Percentiles rank a stretch among this genome's conserved stretches.
phyloP scores from a whole-genome alignment of 768 basidiomycete species.

The Tricholomella constricta region DNA sequence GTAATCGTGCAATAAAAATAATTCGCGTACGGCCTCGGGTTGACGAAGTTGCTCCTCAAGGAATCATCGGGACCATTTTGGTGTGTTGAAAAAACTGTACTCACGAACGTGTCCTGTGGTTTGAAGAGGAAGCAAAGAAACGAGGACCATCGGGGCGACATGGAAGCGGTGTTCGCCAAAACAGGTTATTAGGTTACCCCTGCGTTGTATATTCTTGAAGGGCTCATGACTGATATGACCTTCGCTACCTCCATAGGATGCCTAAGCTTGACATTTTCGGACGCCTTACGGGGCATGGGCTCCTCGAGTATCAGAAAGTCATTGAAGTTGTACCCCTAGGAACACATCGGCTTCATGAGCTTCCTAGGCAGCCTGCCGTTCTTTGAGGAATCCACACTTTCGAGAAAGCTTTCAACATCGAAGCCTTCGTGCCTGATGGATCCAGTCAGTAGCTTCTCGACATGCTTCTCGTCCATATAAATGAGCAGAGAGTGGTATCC shows the following conservation, averaged over 20 bases:
- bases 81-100: background rate
- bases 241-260: background rate
- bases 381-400: conserved; percentile 6
- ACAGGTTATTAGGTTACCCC: background rate
- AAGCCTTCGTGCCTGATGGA: conserved; percentile 3
- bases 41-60: background rate
- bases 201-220: background rate
- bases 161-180: background rate
- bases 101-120: background rate
- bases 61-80: background rate
- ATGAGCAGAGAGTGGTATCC: background rate
- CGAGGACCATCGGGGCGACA: conserved; percentile 8
- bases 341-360: conserved; percentile 1
- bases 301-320: background rate
- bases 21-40: background rate
- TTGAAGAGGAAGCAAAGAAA: background rate
- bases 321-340: background rate
- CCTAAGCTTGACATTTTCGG: background rate
- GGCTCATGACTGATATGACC: background rate
- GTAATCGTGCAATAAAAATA: background rate
- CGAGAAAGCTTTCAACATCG: background rate
- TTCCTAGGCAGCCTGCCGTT: background rate
- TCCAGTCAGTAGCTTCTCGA: background rate
- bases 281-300: background rate
- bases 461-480: conserved; percentile 10